Base-by-base conservation (phyloP, 2,329 filamentous ascomycete species). In the Colletotrichum sp. region DNA sequence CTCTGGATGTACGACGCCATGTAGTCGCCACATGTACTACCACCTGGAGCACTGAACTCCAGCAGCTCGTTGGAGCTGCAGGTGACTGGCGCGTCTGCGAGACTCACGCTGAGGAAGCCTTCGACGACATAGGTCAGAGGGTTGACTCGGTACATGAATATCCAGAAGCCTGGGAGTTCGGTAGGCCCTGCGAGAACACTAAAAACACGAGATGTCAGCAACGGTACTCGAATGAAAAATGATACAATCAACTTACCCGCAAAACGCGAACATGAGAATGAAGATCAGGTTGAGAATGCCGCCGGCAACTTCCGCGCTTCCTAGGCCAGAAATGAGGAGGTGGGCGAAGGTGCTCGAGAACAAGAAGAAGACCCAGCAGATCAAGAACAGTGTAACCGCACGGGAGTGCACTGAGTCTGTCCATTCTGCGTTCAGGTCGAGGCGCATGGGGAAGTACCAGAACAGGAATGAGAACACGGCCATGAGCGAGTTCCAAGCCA, bases 41-140 rank as follows among this genome's bases (percentile, higher is more conserved):
- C 81, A 70, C 0, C 89, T 87, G 1, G 93, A 13, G 90, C 83
- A 3, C 6, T 26, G 81, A 95, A 91, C 8, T 86, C 82, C 8
- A 93, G 86, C 71, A 90, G 85, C 79, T 95, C 30, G 2, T 78
- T 77, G 1, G 78, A 62, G 1, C 82, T 78, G 8, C 82, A 83
- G 3, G 32, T 57, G 0, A 83, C 82, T 0, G 79, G 26, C 1
- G 78, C 78, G 1, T 80, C 77, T 9, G 79, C 79, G 0, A 83
- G 77, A 0, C 79, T 79, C 1, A 80, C 72, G 0, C 79, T 79
- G 71, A 94, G 86, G 82, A 95, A 89, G 5, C 91, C 93, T 34
- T 89, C 86, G 63, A 94, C 88, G 24, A 95, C 85, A 81, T 95
- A 95, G 0, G 92, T 94, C 79, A 94, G 91, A 1, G 94, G 93